Evolutionary conservation across 139 green algal species (phyloP), one percentile per base, ranked within the genome.

Genomic region (Picochlorum sp.): DNA sequence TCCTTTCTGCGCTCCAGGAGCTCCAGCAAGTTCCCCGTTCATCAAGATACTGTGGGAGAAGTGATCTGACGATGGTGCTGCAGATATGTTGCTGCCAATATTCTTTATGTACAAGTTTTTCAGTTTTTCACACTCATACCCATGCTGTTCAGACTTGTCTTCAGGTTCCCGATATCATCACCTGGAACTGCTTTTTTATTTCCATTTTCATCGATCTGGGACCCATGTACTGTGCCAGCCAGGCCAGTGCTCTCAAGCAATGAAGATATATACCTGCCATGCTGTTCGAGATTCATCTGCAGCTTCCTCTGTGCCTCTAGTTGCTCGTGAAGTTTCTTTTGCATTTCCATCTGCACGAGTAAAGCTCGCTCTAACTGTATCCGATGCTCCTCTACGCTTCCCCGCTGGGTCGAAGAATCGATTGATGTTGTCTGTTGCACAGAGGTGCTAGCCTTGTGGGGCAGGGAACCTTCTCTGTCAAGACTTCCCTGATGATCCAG

Each of bases 251-350:
- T 41, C 61, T 70, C 61, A 21, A 86, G 79, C 24, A 89, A 73
- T 45, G 49, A 80, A 49, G 73, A 77, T 63, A 96, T 95, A 75
- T 92, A 97, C 50, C 86, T 85, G 20, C 85, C 83, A 74, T 97
- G 91, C 24, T 81, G 82, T 73, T 97, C 91, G 15, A 97, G 79
- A 56, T 70, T 85, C 20, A 91, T 73, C 79, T 97, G 91, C 69
- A 97, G 77, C 79, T 88, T 75, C 8, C 89, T 81, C 68, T 97
- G 91, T 21, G 78, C 69, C 80, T 96, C 90, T 13, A 97, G 78
- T 79, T 97, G 90, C 44, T 97, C 91, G 44, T 96, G 88, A 72
- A 97, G 81, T 63, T 88, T 88, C 67, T 89, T 90, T 83, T 98
- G 92, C 76, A 97, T 89, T 51, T 96, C 89, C 84, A 96, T 95